phyloP scores from a whole-genome alignment of 768 basidiomycete species.

The Tephrocybe sp. region DNA sequence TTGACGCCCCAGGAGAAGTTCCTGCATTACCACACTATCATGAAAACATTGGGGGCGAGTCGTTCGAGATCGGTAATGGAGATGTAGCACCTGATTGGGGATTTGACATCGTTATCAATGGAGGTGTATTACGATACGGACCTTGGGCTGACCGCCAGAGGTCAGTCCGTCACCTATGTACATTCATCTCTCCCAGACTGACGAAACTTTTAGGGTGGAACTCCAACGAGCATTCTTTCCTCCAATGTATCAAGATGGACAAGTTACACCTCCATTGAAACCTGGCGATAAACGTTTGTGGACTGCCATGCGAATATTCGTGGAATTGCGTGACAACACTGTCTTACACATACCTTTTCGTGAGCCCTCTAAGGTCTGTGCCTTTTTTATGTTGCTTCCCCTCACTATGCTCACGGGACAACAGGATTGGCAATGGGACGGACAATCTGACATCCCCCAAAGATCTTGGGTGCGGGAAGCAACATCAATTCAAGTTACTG shows the following conservation, averaged over 20 bases:
- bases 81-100: slow-evolving; percentile 94
- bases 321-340: slow-evolving; percentile 79
- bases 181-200: neutral
- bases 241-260: slow-evolving; percentile 64
- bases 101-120: slow-evolving; percentile 76
- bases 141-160: slow-evolving; percentile 97
- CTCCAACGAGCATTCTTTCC: slow-evolving; percentile 87
- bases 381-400: neutral
- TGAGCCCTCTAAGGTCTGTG: slow-evolving; percentile 79
- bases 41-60: slow-evolving; percentile 34
- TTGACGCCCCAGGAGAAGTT: slow-evolving; percentile 80
- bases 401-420: neutral
- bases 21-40: slow-evolving; percentile 37
- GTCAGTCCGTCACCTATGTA: slow-evolving; percentile 31
- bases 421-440: slow-evolving; percentile 95
- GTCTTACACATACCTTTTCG: slow-evolving; percentile 86
- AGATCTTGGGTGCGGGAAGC: slow-evolving; percentile 60
- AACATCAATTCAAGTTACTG: slow-evolving; percentile 69
- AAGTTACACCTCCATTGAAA: slow-evolving; percentile 54
- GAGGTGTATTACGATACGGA: slow-evolving; percentile 80
- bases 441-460: slow-evolving; percentile 42
- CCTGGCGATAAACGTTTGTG: slow-evolving; percentile 84
- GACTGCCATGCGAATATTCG: slow-evolving; percentile 76
- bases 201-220: slow-evolving; percentile 49
- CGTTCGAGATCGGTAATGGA: slow-evolving; percentile 81